Percentiles rank a stretch among this genome's conserved stretches.
Conservation (phyloP, 345 rosid genomes). For the Ceriops decandra region DNA sequence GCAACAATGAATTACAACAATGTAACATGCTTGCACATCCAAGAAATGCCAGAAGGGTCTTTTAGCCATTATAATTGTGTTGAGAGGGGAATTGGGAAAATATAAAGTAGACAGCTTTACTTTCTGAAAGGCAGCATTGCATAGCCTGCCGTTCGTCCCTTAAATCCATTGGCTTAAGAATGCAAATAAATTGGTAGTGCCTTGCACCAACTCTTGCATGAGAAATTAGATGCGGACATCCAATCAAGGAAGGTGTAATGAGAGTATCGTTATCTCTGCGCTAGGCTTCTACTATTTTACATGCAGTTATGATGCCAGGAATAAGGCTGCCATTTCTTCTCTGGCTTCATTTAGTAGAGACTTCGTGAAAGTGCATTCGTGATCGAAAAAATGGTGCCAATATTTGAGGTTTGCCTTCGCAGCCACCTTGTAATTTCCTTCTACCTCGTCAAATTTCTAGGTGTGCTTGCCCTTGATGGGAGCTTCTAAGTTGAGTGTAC, state of each 20-base stretch:
- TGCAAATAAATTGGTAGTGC: too few species aligned
- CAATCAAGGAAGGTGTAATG: too few species aligned
- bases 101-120: conserved; percentile 32
- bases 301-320: background rate
- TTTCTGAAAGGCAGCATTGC: too few species aligned
- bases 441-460: background rate
- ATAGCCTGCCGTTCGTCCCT: too few species aligned
- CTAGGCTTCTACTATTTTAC: background rate
- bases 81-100: background rate
- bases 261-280: background rate
- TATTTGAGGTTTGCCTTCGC: background rate
- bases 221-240: too few species aligned
- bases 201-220: too few species aligned
- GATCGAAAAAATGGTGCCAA: background rate
- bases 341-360: background rate
- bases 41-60: background rate
- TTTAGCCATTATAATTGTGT: background rate
- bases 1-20: background rate
- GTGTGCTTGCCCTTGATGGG: conserved; percentile 1
- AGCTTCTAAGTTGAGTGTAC: background rate
- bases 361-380: background rate
- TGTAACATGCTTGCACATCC: background rate
- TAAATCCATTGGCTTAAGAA: too few species aligned
- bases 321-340: background rate
- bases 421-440: background rate